Evolutionary conservation across 495 filamentous ascomycete genomes (phyloP), one percentile per base, ranked within the genome.

Genomic region (Amorphotheca resinae): DNA sequence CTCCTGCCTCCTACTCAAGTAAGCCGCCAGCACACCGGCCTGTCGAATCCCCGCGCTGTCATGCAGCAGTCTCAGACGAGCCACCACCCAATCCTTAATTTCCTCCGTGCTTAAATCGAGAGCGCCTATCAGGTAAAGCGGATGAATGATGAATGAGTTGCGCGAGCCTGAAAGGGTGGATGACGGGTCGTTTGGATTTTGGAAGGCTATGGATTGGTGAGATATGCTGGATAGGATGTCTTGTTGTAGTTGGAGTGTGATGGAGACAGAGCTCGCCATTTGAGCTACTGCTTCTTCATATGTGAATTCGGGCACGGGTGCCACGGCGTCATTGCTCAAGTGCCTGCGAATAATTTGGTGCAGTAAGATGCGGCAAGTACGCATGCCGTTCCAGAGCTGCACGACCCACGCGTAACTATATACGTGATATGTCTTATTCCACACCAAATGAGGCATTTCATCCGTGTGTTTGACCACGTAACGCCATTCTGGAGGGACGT

Each of bases 321-420:
- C 34, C 11, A 45, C 23, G 5, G 55, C 49, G 18, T 53, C 41
- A 8, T 33, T 37, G 21, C 59, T 52, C 16, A 67, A 54, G 21
- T 60, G 49, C 4, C 52, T 44, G 8, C 63, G 44, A 11, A 81
- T 68, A 17, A 65, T 61, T 41, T 79, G 70, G 52, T 68, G 72
- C 20, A 70, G 59, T 9, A 79, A 52, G 32, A 80, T 72, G 21
- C 74, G 71, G 1, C 72, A 65, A 56, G 70, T 73, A 22, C 80
- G 74, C 49, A 76, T 80, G 40, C 77, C 68, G 42, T 79, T 82
- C 72, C 73, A 79, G 20, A 72, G 62, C 17, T 70, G 63, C 12
- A 67, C 67, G 21, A 68, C 59, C 72, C 74, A 79, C 31, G 73
- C 64, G 38, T 70, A 67, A 3, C 52, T 52, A 51, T 82, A 83